Conservation (phyloP, 371 early-diverging fungal species). For the Apophysomyces trapeziformis region DNA sequence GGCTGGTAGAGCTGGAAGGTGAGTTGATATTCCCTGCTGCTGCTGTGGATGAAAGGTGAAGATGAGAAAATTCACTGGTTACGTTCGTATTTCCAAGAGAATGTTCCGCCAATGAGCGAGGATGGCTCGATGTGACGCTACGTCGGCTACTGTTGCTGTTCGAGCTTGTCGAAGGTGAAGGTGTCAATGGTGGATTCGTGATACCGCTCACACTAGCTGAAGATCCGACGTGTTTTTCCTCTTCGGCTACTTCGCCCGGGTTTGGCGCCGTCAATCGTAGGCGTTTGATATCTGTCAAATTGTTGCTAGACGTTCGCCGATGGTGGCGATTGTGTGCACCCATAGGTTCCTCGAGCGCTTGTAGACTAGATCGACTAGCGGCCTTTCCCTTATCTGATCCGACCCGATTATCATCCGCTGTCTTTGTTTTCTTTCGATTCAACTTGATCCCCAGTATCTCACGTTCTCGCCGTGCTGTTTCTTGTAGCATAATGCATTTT, state of each 20-base stretch:
- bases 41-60: slow-evolving; percentile 15
- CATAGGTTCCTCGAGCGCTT: background rate
- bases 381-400: slow-evolving; percentile 10
- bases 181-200: slow-evolving; percentile 7
- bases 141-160: slow-evolving; percentile 24
- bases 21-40: background rate
- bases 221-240: slow-evolving; percentile 14
- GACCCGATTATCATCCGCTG: slow-evolving; percentile 5
- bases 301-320: slow-evolving; percentile 54
- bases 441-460: slow-evolving; percentile 45
- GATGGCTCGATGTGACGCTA: slow-evolving; percentile 35
- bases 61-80: slow-evolving; percentile 23
- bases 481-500: slow-evolving; percentile 75
- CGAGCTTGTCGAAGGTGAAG: slow-evolving; percentile 26
- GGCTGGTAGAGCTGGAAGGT: background rate
- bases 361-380: slow-evolving; percentile 10
- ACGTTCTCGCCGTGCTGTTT: slow-evolving; percentile 64
- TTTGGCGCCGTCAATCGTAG: slow-evolving; percentile 33
- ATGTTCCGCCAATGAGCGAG: slow-evolving; percentile 11
- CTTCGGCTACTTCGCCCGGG: slow-evolving; percentile 14
- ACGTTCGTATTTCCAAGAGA: slow-evolving; percentile 15
- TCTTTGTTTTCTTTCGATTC: slow-evolving; percentile 20
- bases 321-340: slow-evolving; percentile 31
- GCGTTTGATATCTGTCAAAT: slow-evolving; percentile 48
- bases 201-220: slow-evolving; percentile 21